Conservation (phyloP, 31 red algal species). For the Asparagopsis taxiformis region DNA sequence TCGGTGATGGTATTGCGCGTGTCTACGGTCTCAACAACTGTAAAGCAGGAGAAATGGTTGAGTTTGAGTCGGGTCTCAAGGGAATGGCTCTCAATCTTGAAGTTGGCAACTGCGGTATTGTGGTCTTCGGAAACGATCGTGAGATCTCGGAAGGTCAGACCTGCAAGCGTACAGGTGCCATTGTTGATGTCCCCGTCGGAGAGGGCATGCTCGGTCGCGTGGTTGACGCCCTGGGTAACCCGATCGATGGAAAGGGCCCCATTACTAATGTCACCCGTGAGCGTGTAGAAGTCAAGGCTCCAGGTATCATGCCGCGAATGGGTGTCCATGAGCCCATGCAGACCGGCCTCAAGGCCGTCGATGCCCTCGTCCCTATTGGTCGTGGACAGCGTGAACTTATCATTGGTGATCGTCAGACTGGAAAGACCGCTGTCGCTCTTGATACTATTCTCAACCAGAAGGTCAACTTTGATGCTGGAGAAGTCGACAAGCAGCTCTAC, state of each 20-base stretch:
- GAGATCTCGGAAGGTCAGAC: conserved; percentile 93
- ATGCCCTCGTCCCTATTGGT: conserved; percentile 97
- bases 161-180: conserved; percentile 93
- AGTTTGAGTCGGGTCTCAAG: conserved; percentile 93
- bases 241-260: conserved; percentile 97
- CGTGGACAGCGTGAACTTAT: conserved; percentile 99
- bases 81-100: conserved; percentile 99
- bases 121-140: conserved; percentile 98
- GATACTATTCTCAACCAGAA: conserved; percentile 98
- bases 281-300: conserved; percentile 99
- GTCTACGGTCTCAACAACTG: conserved; percentile 96
- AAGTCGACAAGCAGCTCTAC: conserved; percentile 88
- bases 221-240: conserved; percentile 97
- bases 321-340: conserved; percentile 99
- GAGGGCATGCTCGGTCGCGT: conserved; percentile 95
- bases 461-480: conserved; percentile 60
- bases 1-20: conserved; percentile 99
- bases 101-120: conserved; percentile 91
- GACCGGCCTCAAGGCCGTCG: conserved; percentile 97
- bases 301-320: conserved; percentile 98
- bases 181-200: conserved; percentile 96
- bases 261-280: conserved; percentile 74
- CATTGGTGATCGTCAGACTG: conserved; percentile 99
- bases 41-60: conserved; percentile 99
- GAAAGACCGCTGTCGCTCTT: conserved; percentile 98